Conservation (phyloP, 179 eudicot species). For the Carnegiea gigantea region DNA sequence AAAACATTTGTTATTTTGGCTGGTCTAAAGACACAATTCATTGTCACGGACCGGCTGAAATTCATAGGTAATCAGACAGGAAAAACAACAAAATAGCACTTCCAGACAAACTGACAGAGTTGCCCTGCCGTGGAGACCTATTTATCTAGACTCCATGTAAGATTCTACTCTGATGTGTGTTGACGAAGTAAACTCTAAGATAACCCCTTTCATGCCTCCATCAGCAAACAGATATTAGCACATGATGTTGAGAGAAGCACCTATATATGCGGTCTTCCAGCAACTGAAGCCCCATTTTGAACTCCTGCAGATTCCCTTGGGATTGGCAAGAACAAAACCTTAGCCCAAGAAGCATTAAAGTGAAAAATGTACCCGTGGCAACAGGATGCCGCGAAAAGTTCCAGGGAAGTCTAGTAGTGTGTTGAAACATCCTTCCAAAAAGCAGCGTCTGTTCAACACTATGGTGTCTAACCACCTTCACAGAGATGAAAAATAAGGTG, state of each 20-base stretch:
- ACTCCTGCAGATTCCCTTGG: conserved; percentile 79
- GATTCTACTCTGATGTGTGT: conserved; percentile 1
- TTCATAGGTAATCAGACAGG: neutral
- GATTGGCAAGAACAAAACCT: conserved; percentile 86
- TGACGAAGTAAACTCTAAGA: neutral
- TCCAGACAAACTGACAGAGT: neutral
- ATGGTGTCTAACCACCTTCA: conserved; percentile 83
- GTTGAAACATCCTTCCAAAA: conserved; percentile 95
- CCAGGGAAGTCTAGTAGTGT: conserved; percentile 82
- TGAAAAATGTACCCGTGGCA: conserved; percentile 95
- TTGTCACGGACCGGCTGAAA: neutral
- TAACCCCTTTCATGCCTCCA: neutral
- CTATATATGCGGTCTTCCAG: conserved; percentile 94
- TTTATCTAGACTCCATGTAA: neutral
- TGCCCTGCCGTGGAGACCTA: neutral
- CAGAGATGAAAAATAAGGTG: conserved; percentile 7
- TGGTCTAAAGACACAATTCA: neutral
- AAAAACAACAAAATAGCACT: neutral
- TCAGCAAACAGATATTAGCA: neutral
- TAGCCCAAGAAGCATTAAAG: conserved; percentile 91
- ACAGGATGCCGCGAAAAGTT: conserved; percentile 90
- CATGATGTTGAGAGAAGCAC: conserved; percentile 32
- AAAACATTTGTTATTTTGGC: neutral
- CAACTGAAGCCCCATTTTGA: conserved; percentile 86
- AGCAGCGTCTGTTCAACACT: conserved; percentile 91